phyloP scores from a whole-genome alignment of 805 yeast species.

The Ogataea zsoltii region DNA sequence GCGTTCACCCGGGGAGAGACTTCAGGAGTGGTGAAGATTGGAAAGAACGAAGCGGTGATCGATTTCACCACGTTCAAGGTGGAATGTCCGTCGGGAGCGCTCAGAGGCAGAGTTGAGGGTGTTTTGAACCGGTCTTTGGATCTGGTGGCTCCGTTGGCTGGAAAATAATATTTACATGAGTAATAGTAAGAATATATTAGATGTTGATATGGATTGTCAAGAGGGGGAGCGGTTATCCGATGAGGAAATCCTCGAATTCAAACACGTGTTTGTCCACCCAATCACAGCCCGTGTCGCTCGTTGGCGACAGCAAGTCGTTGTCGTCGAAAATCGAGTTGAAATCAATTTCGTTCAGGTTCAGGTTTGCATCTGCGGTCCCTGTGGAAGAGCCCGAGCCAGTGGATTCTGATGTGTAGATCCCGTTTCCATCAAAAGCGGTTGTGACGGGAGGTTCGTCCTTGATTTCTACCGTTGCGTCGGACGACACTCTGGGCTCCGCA shows the following conservation, averaged over 20 bases:
- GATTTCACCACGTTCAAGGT: conserved; percentile 67
- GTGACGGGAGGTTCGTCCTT: no score
- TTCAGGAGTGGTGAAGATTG: conserved; percentile 68
- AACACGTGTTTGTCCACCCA: conserved; percentile 54
- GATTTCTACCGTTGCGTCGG: no score
- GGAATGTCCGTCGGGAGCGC: conserved; percentile 67
- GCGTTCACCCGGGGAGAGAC: conserved; percentile 46
- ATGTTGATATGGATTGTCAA: neutral
- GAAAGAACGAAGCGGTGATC: conserved; percentile 70
- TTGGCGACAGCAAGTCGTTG: conserved; percentile 25
- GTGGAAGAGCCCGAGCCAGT: neutral
- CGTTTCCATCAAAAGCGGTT: no score
- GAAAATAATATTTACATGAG: neutral
- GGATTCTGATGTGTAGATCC: neutral
- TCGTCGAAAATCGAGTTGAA: conserved; percentile 27
- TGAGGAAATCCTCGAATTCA: conserved; percentile 35
- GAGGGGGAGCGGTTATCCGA: neutral
- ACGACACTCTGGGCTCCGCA: no score
- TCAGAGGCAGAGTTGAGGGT: conserved; percentile 80
- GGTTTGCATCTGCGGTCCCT: neutral
- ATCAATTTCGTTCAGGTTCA: conserved; percentile 27
- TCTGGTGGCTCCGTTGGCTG: conserved; percentile 77
- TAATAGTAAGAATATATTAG: neutral
- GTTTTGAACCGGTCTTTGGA: conserved; percentile 75
- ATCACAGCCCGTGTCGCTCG: conserved; percentile 55